Conservation (phyloP, 164 flowering plant species). For the Houttuynia cordata region DNA sequence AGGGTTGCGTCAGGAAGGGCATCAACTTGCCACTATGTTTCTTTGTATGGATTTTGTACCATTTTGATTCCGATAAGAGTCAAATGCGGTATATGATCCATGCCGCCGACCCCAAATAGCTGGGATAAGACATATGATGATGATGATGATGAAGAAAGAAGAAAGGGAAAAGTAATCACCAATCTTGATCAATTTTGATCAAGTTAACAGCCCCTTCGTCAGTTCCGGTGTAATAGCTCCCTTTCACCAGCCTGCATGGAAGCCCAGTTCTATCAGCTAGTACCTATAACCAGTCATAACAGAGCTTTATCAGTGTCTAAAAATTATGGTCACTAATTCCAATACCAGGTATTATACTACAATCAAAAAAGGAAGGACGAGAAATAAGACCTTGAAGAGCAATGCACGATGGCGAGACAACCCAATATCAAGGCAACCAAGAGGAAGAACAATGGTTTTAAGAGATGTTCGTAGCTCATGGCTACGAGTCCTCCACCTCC, state of each 20-base stretch:
- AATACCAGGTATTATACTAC: neutral
- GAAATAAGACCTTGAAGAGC: slow-evolving; percentile 71
- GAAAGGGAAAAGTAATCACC: slow-evolving; percentile 27
- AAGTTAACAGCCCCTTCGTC: slow-evolving; percentile 96
- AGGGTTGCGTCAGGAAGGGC: no score
- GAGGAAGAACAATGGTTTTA: slow-evolving; percentile 62
- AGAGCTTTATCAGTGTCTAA: slow-evolving; percentile 2
- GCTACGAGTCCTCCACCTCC: slow-evolving; percentile 63
- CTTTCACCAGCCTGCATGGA: slow-evolving; percentile 93
- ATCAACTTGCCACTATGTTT: no score
- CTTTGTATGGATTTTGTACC: no score
- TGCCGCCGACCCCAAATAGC: no score
- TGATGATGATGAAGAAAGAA: no score
- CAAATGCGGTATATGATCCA: no score
- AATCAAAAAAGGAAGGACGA: neutral
- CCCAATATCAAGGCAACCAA: slow-evolving; percentile 82
- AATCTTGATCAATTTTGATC: slow-evolving; percentile 58
- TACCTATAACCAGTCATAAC: slow-evolving; percentile 33
- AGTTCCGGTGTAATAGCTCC: slow-evolving; percentile 92
- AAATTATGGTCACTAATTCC: neutral
- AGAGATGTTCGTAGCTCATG: slow-evolving; percentile 43
- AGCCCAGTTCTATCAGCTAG: slow-evolving; percentile 84
- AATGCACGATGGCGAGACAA: slow-evolving; percentile 96
- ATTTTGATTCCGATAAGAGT: no score
- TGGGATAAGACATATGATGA: no score